phyloP scores from a whole-genome alignment of 2,329 filamentous ascomycete species.

The Alternaria sp. region DNA sequence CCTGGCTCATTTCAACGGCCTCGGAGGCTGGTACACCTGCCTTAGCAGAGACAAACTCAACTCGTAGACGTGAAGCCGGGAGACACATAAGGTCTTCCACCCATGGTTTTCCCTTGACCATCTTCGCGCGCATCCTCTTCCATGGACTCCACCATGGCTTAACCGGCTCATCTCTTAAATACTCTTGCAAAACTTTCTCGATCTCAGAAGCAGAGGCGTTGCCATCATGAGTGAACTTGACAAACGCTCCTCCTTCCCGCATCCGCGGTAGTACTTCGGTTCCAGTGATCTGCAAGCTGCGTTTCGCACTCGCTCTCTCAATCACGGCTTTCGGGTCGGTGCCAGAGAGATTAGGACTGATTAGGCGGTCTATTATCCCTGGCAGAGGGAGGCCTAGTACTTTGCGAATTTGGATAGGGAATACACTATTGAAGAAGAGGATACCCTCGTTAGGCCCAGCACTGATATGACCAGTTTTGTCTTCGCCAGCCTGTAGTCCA shows the following conservation, averaged over 20 bases:
- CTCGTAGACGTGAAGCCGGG: conserved; percentile 76
- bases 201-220: conserved; percentile 62
- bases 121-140: conserved; percentile 72
- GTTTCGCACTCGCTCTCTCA: conserved; percentile 67
- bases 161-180: conserved; percentile 74
- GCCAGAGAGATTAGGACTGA: conserved; percentile 61
- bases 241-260: conserved; percentile 91
- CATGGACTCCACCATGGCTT: conserved; percentile 93
- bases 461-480: conserved; percentile 83
- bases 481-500: conserved; percentile 61
- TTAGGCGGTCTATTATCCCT: conserved; percentile 60
- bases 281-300: conserved; percentile 70
- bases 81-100: conserved; percentile 89
- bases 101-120: conserved; percentile 89
- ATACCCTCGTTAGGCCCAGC: conserved; percentile 79
- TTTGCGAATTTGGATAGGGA: conserved; percentile 78
- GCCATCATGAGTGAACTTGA: conserved; percentile 75
- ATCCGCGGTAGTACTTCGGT: conserved; percentile 83
- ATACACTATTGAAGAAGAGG: conserved; percentile 90
- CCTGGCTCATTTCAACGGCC: conserved; percentile 82
- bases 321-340: conserved; percentile 64
- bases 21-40: conserved; percentile 74
- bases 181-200: conserved; percentile 67
- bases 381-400: conserved; percentile 64
- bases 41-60: conserved; percentile 82